Base-by-base conservation (phyloP, 2,329 filamentous ascomycete species). In the Juglanconis sp. region DNA sequence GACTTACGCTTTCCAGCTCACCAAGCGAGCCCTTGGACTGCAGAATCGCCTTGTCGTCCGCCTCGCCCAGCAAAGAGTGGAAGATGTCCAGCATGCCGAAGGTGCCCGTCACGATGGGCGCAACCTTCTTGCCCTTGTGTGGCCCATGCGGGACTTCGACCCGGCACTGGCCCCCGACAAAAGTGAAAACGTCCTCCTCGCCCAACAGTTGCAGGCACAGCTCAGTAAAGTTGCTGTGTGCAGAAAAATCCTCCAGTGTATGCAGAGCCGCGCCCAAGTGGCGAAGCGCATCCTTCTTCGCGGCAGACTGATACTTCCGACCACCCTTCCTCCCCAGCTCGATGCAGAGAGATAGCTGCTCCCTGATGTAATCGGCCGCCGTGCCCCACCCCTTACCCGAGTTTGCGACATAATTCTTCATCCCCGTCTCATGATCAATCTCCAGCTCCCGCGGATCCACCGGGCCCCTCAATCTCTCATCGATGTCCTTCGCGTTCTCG, bases 141-240 rank as follows among this genome's bases (percentile, higher is more conserved):
- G 54, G 40, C 7, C 61, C 61, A 7, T 50, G 46, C 7, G 82
- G 72, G 24, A 65, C 60, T 30, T 66, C 53, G 38, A 71, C 56
- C 3, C 60, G 62, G 47, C 68, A 70, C 2, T 76, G 76, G 31
- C 73, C 71, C 3, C 81, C 81, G 10, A 81, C 79, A 53, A 83
- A 80, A 1, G 80, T 70, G 58, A 84, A 84, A 6, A 84, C 78
- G n/a, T 76, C 74, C 35, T 71, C 67, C 59, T 80, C 79, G 4
- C 81, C 81, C 24, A 83, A 65, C 65, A 83, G 81, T 9, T 73
- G 76, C 44, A 84, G 67, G 13, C 77, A 79, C 24, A 84, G 76
- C 65, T 84, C 81, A 2, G 76, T 76, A 60, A 82, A 84, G 67
- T 84, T 84, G 35, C 79, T 81, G 63, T 84, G 81, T 0, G 81